Evolutionary conservation across 2,329 filamentous ascomycete species (phyloP).

Genomic region (Blastomyces gilchristii): DNA sequence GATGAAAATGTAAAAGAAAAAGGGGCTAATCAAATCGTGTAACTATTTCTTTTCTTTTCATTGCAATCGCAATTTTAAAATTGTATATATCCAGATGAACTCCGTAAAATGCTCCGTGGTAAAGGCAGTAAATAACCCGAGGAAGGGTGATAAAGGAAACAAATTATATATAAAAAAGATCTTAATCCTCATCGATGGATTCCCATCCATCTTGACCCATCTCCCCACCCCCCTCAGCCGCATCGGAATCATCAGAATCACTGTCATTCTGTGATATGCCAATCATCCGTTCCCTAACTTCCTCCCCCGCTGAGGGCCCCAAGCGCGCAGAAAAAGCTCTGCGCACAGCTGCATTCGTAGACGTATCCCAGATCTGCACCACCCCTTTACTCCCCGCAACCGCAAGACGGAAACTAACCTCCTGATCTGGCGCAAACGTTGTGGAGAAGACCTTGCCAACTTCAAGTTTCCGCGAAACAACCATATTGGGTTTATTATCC

Average conservation of each 20-base stretch:
- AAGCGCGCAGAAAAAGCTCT: conserved; percentile 67
- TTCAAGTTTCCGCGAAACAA: conserved; percentile 81
- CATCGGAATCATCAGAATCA: conserved; percentile 52
- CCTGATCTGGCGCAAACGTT: conserved; percentile 76
- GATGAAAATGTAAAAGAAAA: neutral
- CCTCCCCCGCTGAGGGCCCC: conserved; percentile 17
- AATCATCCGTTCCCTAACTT: conserved; percentile 64
- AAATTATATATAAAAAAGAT: conserved; percentile 10
- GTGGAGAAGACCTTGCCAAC: conserved; percentile 92
- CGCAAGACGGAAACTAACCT: conserved; percentile 83
- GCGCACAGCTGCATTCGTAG: conserved; percentile 80
- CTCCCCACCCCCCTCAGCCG: conserved; percentile 39
- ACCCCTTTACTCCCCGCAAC: conserved; percentile 90
- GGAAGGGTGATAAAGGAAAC: conserved; percentile 9
- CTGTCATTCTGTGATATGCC: conserved; percentile 57
- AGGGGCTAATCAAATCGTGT: neutral
- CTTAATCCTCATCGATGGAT: conserved; percentile 45
- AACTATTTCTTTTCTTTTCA: neutral
- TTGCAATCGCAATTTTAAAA: neutral
- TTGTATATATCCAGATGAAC: neutral
- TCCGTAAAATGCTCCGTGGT: neutral
- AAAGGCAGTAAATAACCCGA: neutral
- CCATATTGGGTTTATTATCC: conserved; percentile 70
- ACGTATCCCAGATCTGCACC: conserved; percentile 92
- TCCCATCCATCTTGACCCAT: conserved; percentile 42